phyloP scores from a whole-genome alignment of 306 rosid species.

The Fagus crenata region DNA sequence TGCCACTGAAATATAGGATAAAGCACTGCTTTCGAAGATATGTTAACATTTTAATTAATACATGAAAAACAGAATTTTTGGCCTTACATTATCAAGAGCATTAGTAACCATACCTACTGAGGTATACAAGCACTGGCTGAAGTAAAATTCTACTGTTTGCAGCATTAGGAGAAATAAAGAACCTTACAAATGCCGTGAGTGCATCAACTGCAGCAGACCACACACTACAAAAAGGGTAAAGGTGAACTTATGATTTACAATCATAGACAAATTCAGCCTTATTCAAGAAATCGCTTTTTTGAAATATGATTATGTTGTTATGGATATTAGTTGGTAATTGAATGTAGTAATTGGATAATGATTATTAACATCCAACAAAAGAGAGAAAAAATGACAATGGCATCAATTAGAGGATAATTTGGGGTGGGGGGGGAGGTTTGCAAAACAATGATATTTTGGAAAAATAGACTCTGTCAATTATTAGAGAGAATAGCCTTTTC shows the following conservation, averaged over 20 bases:
- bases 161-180: slow-evolving; percentile 65
- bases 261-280: too few species aligned
- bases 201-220: slow-evolving; percentile 97
- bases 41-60: slow-evolving; percentile 21
- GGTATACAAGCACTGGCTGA: slow-evolving; percentile 88
- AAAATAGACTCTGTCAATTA: too few species aligned
- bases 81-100: slow-evolving; percentile 16
- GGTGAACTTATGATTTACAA: slow-evolving; percentile 8
- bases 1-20: slow-evolving; percentile 61
- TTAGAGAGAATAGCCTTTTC: too few species aligned
- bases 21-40: slow-evolving; percentile 68
- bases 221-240: slow-evolving; percentile 57
- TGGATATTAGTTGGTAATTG: too few species aligned
- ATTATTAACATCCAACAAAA: too few species aligned
- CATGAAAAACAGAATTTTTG: slow-evolving; percentile 17
- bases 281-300: too few species aligned
- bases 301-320: too few species aligned
- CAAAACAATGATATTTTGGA: too few species aligned
- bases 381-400: too few species aligned
- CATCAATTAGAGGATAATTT: too few species aligned
- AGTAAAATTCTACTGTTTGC: slow-evolving; percentile 61
- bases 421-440: too few species aligned
- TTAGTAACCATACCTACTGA: slow-evolving; percentile 66
- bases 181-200: slow-evolving; percentile 75
- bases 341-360: too few species aligned